Percentiles rank a stretch among this genome's conserved stretches.
Conservation (phyloP, 768 basidiomycete genomes). For the Thelephora ganbajun region DNA sequence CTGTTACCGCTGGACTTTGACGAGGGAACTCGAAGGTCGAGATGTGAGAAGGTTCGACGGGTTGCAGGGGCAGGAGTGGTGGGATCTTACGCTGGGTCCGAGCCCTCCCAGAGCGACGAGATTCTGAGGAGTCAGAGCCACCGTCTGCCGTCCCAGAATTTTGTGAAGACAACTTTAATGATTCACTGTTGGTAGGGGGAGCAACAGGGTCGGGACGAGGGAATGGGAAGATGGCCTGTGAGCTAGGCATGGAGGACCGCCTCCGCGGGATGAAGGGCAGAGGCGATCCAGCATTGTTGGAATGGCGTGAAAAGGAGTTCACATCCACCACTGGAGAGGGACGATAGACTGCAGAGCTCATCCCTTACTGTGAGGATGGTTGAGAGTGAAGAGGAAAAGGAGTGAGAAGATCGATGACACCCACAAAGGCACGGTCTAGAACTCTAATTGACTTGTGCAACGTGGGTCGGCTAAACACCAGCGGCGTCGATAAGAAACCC, state of each 20-base stretch:
- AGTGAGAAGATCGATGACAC: too few relatives aligned
- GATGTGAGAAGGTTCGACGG: background rate
- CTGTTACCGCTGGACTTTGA: background rate
- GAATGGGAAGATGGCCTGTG: conserved; percentile 5
- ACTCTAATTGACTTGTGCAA: too few relatives aligned
- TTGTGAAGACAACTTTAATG: conserved; percentile 1
- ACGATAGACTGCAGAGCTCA: background rate
- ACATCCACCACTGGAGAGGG: conserved; percentile 1
- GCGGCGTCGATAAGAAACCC: too few relatives aligned
- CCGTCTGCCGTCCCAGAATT: conserved; percentile 5
- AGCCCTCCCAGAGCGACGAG: conserved; percentile 13
- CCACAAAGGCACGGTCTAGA: too few relatives aligned
- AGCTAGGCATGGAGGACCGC: conserved; percentile 13
- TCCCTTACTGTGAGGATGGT: background rate
- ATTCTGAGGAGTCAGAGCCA: conserved; percentile 8
- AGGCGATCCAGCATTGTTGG: conserved; percentile 43
- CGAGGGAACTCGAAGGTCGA: conserved; percentile 9
- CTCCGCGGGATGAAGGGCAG: conserved; percentile 55
- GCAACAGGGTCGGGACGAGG: conserved; percentile 14
- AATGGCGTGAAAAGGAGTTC: conserved; percentile 15
- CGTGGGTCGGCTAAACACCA: too few relatives aligned
- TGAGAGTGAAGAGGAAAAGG: too few relatives aligned
- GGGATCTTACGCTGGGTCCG: conserved; percentile 13
- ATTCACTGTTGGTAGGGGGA: conserved; percentile 7
- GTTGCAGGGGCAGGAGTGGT: conserved; percentile 3